phyloP scores from a whole-genome alignment of 106 monocot genomes.

The Dendrobium chrysotoxum region DNA sequence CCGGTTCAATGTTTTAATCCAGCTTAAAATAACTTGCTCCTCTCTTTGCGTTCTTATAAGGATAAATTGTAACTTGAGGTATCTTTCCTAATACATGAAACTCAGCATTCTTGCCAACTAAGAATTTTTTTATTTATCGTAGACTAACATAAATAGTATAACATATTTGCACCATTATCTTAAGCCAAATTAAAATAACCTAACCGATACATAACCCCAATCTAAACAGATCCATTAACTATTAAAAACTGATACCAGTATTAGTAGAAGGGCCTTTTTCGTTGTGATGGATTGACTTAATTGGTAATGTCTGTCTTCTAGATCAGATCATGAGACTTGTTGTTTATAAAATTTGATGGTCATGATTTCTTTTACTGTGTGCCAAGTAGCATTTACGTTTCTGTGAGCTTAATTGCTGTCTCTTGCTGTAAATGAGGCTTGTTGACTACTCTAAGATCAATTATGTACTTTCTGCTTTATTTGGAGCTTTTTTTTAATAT shows the following conservation, averaged over 20 bases:
- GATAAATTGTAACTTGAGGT: neutral
- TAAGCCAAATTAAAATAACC: neutral
- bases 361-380: neutral
- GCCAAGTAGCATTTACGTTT: neutral
- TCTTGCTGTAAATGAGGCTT: neutral
- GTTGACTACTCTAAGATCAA: neutral
- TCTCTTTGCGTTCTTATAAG: neutral
- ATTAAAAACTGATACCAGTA: neutral
- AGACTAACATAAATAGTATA: neutral
- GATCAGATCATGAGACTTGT: neutral
- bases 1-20: neutral
- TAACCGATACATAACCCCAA: neutral
- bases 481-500: neutral
- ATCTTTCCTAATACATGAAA: neutral
- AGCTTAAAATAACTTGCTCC: neutral
- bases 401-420: neutral
- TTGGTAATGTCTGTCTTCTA: neutral
- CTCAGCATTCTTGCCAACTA: neutral
- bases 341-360: neutral
- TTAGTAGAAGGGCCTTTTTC: neutral
- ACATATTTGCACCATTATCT: neutral
- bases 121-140: neutral
- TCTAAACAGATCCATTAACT: neutral
- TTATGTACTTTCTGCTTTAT: neutral
- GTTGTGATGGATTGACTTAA: neutral